Conservation (phyloP, 1,284 basidiomycete genomes). For the Puccinia polysora region DNA sequence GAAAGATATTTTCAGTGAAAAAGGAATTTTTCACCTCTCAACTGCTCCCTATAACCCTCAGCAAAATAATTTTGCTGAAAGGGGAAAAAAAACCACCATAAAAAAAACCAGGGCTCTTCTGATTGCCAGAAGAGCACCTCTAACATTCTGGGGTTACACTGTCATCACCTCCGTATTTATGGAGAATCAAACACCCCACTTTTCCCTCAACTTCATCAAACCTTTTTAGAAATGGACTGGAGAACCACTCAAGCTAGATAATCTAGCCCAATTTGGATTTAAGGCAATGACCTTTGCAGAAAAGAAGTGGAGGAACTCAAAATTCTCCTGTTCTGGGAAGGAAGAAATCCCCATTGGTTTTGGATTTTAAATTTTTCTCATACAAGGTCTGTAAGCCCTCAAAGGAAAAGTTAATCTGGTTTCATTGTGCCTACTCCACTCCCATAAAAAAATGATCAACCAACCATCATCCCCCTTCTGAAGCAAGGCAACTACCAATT, state of each 20-base stretch:
- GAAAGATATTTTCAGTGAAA: background rate
- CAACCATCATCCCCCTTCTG: too few relatives aligned
- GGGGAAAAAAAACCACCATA: background rate
- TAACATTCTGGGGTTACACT: background rate
- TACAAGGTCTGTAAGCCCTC: too few relatives aligned
- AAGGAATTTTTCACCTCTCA: background rate
- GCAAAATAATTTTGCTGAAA: conserved; percentile 24
- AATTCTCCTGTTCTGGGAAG: too few relatives aligned
- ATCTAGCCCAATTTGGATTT: conserved; percentile 6
- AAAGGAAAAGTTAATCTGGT: too few relatives aligned
- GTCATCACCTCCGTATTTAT: background rate
- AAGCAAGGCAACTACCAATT: too few relatives aligned
- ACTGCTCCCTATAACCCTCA: conserved; percentile 30
- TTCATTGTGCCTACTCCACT: too few relatives aligned
- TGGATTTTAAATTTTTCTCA: too few relatives aligned
- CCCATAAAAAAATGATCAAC: too few relatives aligned
- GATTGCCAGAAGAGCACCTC: background rate
- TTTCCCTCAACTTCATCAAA: background rate
- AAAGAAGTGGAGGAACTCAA: too few relatives aligned
- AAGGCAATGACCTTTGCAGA: too few relatives aligned
- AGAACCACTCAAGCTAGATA: background rate
- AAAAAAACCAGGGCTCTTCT: conserved; percentile 4
- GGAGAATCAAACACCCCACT: background rate
- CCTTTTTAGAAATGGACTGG: conserved; percentile 10
- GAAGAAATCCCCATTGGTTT: too few relatives aligned